These are phyloP conservation scores for Xeromyces bisporus DNA, from an alignment of 495 filamentous ascomycete species.

Conservation along the genomic window DNA sequence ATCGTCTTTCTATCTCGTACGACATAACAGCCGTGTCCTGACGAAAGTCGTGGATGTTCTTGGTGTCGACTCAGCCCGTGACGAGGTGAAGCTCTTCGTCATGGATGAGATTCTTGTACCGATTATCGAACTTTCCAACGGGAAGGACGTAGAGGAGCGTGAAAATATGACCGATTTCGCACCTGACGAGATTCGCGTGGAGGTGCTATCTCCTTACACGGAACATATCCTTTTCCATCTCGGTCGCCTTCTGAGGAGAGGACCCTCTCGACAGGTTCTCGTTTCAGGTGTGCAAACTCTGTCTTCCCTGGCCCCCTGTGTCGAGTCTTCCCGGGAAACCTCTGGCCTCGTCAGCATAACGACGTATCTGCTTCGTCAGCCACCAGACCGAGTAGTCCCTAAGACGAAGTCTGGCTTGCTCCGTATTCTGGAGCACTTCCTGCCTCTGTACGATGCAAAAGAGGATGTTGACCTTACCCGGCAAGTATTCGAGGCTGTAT, in stretches of 20 bases:
- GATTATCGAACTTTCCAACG: slow-evolving; percentile 39
- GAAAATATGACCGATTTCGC: slow-evolving; percentile 37
- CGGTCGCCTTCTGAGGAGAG: slow-evolving; percentile 50
- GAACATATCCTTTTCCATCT: slow-evolving; percentile 51
- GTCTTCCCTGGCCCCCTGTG: slow-evolving; percentile 55
- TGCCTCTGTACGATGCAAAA: slow-evolving; percentile 41
- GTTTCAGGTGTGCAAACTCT: slow-evolving; percentile 63
- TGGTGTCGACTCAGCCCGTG: slow-evolving; percentile 56
- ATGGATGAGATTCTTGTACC: slow-evolving; percentile 49
- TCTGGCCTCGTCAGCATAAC: slow-evolving; percentile 57
- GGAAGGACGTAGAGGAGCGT: slow-evolving; percentile 24
- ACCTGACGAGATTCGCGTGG: slow-evolving; percentile 33
- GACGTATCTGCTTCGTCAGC: slow-evolving; percentile 68
- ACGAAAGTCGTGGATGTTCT: slow-evolving; percentile 55
- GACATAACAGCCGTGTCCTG: slow-evolving; percentile 46
- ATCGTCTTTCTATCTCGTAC: slow-evolving; percentile 48
- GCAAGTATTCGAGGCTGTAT: slow-evolving; percentile 42
- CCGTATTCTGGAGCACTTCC: slow-evolving; percentile 54
- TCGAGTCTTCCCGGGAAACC: slow-evolving; percentile 50
- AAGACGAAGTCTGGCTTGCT: slow-evolving; percentile 70
- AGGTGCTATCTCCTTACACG: slow-evolving; percentile 52
- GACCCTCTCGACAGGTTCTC: slow-evolving; percentile 54
- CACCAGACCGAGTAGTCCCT: slow-evolving; percentile 59
- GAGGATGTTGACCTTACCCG: slow-evolving; percentile 29
- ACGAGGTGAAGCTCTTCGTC: slow-evolving; percentile 73